These are phyloP conservation scores for Suillus paluster DNA, from an alignment of 768 basidiomycete genomes.

Conservation along the genomic window DNA sequence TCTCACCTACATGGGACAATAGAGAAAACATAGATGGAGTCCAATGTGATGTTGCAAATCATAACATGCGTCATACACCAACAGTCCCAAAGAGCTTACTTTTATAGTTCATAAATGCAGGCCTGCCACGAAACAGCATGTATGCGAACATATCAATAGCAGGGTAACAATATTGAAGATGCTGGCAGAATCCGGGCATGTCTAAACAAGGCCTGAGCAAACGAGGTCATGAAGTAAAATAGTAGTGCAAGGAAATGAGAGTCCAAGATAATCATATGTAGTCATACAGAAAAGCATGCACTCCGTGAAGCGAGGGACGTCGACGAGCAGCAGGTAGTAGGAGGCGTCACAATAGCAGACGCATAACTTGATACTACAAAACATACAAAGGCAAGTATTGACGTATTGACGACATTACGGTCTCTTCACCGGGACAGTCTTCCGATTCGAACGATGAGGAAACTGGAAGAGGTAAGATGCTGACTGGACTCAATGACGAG, in stretches of 20 bases:
- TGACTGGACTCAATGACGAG: too few species aligned
- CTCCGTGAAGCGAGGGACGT: too few species aligned
- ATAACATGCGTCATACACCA: not conserved
- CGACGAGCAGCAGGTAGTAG: too few species aligned
- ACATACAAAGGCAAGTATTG: too few species aligned
- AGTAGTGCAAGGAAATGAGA: not conserved
- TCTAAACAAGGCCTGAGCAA: too few species aligned
- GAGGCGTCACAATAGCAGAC: too few species aligned
- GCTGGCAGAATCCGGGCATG: slow-evolving; percentile 3
- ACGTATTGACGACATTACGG: too few species aligned
- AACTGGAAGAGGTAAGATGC: too few species aligned
- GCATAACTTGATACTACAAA: too few species aligned
- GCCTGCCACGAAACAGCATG: not conserved
- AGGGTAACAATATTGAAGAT: not conserved
- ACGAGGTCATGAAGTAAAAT: slow-evolving; percentile 9
- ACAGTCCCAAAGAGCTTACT: not conserved
- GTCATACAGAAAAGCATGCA: not conserved
- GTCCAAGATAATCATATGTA: slow-evolving; percentile 6
- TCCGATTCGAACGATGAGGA: too few species aligned
- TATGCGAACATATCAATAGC: not conserved
- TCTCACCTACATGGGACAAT: not conserved
- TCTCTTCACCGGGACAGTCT: too few species aligned
- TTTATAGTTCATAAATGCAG: not conserved
- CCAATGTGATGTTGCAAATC: not conserved
- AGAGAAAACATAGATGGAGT: not conserved